Base-by-base conservation (phyloP, 2,329 filamentous ascomycete genomes). In the Penicillium frequentans region DNA sequence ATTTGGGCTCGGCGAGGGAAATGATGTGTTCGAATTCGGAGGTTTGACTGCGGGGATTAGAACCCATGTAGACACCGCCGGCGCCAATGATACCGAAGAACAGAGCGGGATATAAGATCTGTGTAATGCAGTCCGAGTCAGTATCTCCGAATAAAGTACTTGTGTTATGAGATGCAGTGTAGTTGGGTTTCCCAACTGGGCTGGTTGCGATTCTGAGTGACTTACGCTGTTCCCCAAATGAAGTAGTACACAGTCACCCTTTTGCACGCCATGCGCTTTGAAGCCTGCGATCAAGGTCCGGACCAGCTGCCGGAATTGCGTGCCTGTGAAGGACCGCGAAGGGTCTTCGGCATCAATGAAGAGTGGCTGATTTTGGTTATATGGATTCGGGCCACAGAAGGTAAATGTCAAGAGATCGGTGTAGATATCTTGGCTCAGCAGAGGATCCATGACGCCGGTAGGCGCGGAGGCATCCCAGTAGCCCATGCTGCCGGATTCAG, bases 1-100 rank as follows among this genome's bases (percentile, higher is more conserved):
- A 68, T 49, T 76, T 78, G 3, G 80, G 75, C 24, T 76, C 68
- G 9, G 79, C 79, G 35, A 77, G 65, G 4, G 66, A 56, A 44
- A 83, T 66, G 57, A 81, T 74, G 60, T 83, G 80, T 16, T 75
- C 71, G 14, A 84, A 67, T 67, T 83, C 81, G 26, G 75, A 62
- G 8, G 71, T 67, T 33, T 77, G 80, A 60, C 78, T 82, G 14
- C 74, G 73, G 4, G 79, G 75, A 61, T 84, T 84, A 16, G 78
- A 76, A n/a, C 80, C 81, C 60, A 81, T 79, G 65, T 80, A 82
- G 42, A 79, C 70, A 50, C 77, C 80, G 16, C 77, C 77, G 35
- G 78, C 75, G 24, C 78, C 79, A 59, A 82, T 76, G 53, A 75
- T 70, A 35, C 65, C 61, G 57, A 70, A 74, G 55, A 75, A 75